Base-by-base conservation (phyloP, 1,284 basidiomycete genomes). In the Melampsora americana region DNA sequence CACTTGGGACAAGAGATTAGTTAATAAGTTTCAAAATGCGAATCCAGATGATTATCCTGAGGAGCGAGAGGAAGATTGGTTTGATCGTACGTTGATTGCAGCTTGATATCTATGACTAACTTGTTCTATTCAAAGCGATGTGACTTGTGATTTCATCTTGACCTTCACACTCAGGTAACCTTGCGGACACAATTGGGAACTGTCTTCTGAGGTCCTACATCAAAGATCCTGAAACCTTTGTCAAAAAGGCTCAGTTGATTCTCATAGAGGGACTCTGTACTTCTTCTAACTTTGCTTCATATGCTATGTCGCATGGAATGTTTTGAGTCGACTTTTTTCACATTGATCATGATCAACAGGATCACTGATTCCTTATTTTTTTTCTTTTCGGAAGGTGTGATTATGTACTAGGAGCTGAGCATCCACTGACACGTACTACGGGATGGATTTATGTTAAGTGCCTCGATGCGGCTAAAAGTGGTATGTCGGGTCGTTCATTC, bases 401-500 rank as follows among this genome's bases (percentile, higher is more conserved):
- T 65, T 66, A 74, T 44, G 20, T 59, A 18, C 39, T 74, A 32
- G 71, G 71, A 35, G 30, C 35, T 18, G 48, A 74, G 18, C 2
- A 74, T 46, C 50, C 44, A 1, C 23, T 74, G 42, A 74, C 71
- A 9, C 50, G 53, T 56, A 59, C 56, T 26, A 26, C 66, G 11
- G 71, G 71, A 7, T 48, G 65, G 23, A 48, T 74, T 28, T 74
- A 74, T 66, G 64, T 74, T n/a, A 66, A 48, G 4, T 74, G 64
- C 56, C 50, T 74, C 5, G 71, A 74, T 46, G 71, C 71, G 6
- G 30, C 71, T 26, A 74, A 74, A 66, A 62, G 30, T 18, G 71
- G 71, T 66, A 60, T n/a, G 62, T 66, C 30, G 32, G 11, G 12
- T 44, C 7, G 2, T 56, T 12, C 20, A 53, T 20, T 20, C 3